Evolutionary conservation across 225 moss, liverwort and hornwort species (phyloP), one percentile per base, ranked within the genome.

Genomic region (Physcomitrium patens): DNA sequence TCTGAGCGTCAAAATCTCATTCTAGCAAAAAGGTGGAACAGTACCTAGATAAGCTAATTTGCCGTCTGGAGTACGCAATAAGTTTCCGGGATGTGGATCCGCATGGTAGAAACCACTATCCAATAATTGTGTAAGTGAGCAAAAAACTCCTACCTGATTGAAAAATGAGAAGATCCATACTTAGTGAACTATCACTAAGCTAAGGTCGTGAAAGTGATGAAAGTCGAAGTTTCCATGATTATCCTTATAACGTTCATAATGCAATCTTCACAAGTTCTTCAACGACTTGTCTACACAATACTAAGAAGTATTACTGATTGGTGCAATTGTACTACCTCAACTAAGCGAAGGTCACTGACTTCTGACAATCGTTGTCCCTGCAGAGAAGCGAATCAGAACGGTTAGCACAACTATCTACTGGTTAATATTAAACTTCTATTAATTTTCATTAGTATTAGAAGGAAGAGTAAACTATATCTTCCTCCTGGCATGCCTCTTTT

Each of bases 91-190:
- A 89, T 94, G 94, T 50, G 97, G 97, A 59, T 97, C 97, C 70
- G 93, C 97, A 90, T 97, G 94, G 75, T 97, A 97, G 80, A 94
- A 97, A 51, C 97, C 97, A 84, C 81, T 89, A 73, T 93, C 97
- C 41, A 97, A 76, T 68, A 97, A 56, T 76, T 97, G 94, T 67
- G 88, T 86, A 53, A 97, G 78, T 71, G 94, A 97, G 76, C 97
- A 97, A 65, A 90, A 91, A 51, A 94, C 94, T 27, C 97, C 97
- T 54, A 96, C 94, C 96, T 96, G 85, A 16, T 63, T 60, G 10
- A 2, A 1, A 52, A 18, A 44, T 19, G 62, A 60, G 20, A 26
- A 65, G 65, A 41, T 69, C 60, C 65, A 77, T 57, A 52, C 16
- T 47, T n/a, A 17, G 5, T 69, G 31, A 42, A 60, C 60, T 51